Conservation (phyloP, 345 rosid genomes). For the Gossypium longicalyx region DNA sequence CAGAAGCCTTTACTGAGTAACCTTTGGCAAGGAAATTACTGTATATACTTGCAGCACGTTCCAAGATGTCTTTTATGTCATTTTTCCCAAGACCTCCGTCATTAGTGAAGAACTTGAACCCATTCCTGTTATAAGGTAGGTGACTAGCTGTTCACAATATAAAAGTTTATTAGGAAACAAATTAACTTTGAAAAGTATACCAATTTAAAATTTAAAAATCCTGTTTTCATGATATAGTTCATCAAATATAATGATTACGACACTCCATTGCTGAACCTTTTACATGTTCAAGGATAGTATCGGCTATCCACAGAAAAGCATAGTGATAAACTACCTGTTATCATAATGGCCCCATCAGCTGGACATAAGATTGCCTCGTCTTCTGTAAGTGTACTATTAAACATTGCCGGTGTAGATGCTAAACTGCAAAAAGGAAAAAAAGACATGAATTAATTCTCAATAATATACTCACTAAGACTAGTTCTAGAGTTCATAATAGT, state of each 20-base stretch:
- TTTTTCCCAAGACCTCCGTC: constrained; percentile 92
- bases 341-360: constrained; percentile 96
- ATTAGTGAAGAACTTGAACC: constrained; percentile 92
- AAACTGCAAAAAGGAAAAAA: constrained; percentile 39
- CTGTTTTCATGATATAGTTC: background rate
- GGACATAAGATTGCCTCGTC: constrained; percentile 71
- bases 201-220: constrained; percentile 3
- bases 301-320: constrained; percentile 7
- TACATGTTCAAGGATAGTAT: background rate
- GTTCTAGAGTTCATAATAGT: background rate
- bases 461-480: background rate
- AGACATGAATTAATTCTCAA: background rate
- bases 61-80: constrained; percentile 82
- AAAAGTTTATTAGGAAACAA: constrained; percentile 16
- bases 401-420: constrained; percentile 99
- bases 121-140: constrained; percentile 96
- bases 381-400: constrained; percentile 80
- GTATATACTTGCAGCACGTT: constrained; percentile 77
- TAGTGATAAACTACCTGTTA: constrained; percentile 55
- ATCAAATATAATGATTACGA: constrained; percentile 10
- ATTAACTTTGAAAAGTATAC: background rate
- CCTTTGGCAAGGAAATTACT: constrained; percentile 43
- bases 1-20: constrained; percentile 37
- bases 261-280: background rate
- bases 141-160: constrained; percentile 76